Evolutionary conservation across 495 filamentous ascomycete species (phyloP), one percentile per base, ranked within the genome.

Genomic region (Pyronema domesticum): DNA sequence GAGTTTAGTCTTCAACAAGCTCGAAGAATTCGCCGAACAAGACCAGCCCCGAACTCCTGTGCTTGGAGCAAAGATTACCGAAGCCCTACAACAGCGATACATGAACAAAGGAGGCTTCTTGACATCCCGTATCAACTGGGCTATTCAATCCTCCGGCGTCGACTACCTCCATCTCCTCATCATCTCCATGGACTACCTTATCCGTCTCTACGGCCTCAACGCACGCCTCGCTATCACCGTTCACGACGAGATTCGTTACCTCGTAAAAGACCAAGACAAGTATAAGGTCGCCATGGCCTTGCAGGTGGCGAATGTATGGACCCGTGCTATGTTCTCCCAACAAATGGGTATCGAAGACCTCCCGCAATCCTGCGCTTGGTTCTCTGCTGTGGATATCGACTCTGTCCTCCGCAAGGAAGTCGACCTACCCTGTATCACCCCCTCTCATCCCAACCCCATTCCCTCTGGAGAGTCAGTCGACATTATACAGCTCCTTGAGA

Each of bases 91-190:
- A 80, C 73, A 80, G 43, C 80, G 85, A 35, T 93, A 81, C 64
- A 79, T 96, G 60, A 87, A 78, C 67, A 88, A 83, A 61, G 89
- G 89, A 33, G 86, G 82, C 46, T 99, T 89, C 70, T 83, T 99
- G 72, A 93, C 93, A 2, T 91, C 84, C 36, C 80, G 91, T 14
- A 95, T 99, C 71, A 99, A 99, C 65, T 99, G 91, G 91, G 91
- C 91, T 15, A 95, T 99, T 58, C 91, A 99, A 60, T 94, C 87
- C 2, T 91, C 85, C 7, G 91, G 91, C 34, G 91, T 96, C 10
- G 91, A 99, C 69, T 99, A 99, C 68, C 77, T 99, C 9, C 91
- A 99, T 61, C 81, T 99, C 8, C 71, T 99, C 18, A 86, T 99
- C 55, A 78, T 95, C 14, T 74, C 79, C 23, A 99, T 98, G 91